Base-by-base conservation (phyloP, 129 eudicot species). In the Chrysanthemum makinoi region DNA sequence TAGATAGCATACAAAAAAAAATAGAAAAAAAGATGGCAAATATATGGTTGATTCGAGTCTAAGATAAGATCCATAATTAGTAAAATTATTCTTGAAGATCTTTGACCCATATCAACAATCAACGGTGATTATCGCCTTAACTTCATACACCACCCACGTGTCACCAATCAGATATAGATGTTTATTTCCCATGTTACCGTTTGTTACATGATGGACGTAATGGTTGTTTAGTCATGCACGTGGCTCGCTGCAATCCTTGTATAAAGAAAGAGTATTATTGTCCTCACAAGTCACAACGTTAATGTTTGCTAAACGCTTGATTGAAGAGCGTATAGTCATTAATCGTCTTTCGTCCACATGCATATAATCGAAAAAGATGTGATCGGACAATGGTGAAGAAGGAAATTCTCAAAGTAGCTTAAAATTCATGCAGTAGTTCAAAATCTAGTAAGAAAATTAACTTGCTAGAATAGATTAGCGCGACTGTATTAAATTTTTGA, bases 61-160 rank as follows among this genome's bases (percentile, higher is more conserved):
- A 43, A 33, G 48, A 72, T 58, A 72, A 20, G 75, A 72, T 58
- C 24, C 16, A 20, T 62, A 16, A 16, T 17, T 18, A 46, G 58
- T 59, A 30, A 52, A 62, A 16, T 52, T 62, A 70, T 62, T 70
- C 66, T 39, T n/a, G 30, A 3, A 8, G 66, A 70, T 71, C 81
- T 77, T 77, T 71, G 81, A 77, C 77, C 65, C 68, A 30, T 24
- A 22, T 54, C 14, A 75, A 46, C 24, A 44, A 77, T 77, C 77
- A 71, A 71, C 73, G 81, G 72, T 8, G n/a, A 1, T 2, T 0
- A 13, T 64, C 43, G 28, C 20, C 17, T 46, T 6, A 2, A 0
- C 0, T 54, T 70, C 68, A 17, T 50, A 18, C 46, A 64, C 77
- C 77, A 77, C 14, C 62, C 81, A 77, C 81, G 77, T 77, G 77